Percentiles rank a stretch among this genome's conserved stretches.
These are phyloP conservation scores for Camptophora hylomeconis DNA, from an alignment of 2,329 filamentous ascomycete genomes.

Conservation along the genomic window DNA sequence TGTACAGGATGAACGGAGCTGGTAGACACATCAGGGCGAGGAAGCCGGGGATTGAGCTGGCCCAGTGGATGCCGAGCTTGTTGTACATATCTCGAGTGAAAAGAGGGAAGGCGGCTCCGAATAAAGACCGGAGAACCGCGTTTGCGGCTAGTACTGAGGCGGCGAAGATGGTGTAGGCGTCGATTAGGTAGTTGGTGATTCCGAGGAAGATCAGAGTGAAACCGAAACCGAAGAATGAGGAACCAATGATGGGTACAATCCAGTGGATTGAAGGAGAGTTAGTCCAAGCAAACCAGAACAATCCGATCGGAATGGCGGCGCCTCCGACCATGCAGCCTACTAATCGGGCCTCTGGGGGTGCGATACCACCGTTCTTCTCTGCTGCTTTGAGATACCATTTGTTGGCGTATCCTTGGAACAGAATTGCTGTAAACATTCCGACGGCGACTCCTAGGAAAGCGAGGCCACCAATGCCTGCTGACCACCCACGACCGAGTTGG, in stretches of 20 bases:
- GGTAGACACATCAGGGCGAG: conserved; percentile 58
- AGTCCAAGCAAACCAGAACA: conserved; percentile 61
- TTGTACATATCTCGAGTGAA: conserved; percentile 44
- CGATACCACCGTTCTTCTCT: conserved; percentile 37
- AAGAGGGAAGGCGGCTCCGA: conserved; percentile 66
- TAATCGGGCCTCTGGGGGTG: conserved; percentile 54
- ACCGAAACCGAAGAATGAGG: conserved; percentile 43
- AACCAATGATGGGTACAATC: conserved; percentile 36
- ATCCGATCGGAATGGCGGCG: conserved; percentile 47
- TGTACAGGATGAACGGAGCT: conserved; percentile 65
- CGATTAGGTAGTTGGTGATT: conserved; percentile 42
- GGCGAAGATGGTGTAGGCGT: conserved; percentile 61
- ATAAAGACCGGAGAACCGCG: conserved; percentile 65
- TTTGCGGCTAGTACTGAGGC: conserved; percentile 65
- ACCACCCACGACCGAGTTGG: conserved; percentile 46
- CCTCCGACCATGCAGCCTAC: conserved; percentile 49
- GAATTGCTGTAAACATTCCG: conserved; percentile 49
- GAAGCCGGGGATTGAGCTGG: conserved; percentile 59
- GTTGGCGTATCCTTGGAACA: conserved; percentile 44
- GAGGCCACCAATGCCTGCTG: conserved; percentile 45
- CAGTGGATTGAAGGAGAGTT: conserved; percentile 44
- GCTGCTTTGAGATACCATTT: conserved; percentile 37
- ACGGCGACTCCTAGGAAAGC: conserved; percentile 57
- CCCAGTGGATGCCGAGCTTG: conserved; percentile 61
- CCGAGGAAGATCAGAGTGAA: conserved; percentile 31